Percentiles rank a stretch among this genome's conserved stretches.
phyloP scores from a whole-genome alignment of 352 stramenopile genomes.

The Phytophthora pseudosyringae region DNA sequence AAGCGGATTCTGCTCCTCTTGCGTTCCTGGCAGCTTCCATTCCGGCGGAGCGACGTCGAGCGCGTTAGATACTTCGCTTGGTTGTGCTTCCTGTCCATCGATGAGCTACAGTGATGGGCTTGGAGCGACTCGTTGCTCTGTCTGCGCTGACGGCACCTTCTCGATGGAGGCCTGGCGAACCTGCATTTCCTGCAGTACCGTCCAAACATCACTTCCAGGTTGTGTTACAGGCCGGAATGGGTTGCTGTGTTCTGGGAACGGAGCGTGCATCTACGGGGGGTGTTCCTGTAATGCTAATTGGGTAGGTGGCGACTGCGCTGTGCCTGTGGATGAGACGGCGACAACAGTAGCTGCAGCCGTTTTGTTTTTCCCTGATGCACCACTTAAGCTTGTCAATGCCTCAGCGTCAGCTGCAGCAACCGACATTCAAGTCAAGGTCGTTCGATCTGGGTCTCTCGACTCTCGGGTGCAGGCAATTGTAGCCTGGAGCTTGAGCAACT shows the following conservation, averaged over 20 bases:
- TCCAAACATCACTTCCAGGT: conserved; percentile 27
- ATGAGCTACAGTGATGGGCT: conserved; percentile 40
- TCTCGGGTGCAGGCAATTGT: conserved; percentile 29
- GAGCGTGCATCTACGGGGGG: conserved; percentile 54
- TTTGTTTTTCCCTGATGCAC: conserved; percentile 52
- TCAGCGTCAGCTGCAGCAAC: conserved; percentile 10
- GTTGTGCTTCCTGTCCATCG: conserved; percentile 48
- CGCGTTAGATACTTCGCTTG: conserved; percentile 18
- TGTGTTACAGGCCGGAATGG: conserved; percentile 66
- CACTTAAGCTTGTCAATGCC: conserved; percentile 31
- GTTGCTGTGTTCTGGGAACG: conserved; percentile 61
- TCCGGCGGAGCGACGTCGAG: conserved; percentile 10
- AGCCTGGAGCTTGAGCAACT: conserved; percentile 40
- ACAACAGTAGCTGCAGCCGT: conserved; percentile 33
- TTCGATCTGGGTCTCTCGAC: conserved; percentile 34
- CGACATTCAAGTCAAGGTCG: conserved; percentile 41
- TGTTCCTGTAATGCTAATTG: conserved; percentile 56
- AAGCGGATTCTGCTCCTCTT: conserved; percentile 47
- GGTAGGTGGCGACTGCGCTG: conserved; percentile 54
- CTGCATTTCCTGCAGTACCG: conserved; percentile 56
- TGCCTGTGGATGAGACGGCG: conserved; percentile 2
- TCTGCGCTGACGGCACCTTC: conserved; percentile 46
- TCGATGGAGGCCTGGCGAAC: conserved; percentile 59
- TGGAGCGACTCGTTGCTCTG: conserved; percentile 41
- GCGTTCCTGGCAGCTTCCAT: conserved; percentile 51